Percentiles rank a stretch among this genome's conserved stretches.
phyloP scores from a whole-genome alignment of 768 basidiomycete species.

The Coprinopsis cinerea region DNA sequence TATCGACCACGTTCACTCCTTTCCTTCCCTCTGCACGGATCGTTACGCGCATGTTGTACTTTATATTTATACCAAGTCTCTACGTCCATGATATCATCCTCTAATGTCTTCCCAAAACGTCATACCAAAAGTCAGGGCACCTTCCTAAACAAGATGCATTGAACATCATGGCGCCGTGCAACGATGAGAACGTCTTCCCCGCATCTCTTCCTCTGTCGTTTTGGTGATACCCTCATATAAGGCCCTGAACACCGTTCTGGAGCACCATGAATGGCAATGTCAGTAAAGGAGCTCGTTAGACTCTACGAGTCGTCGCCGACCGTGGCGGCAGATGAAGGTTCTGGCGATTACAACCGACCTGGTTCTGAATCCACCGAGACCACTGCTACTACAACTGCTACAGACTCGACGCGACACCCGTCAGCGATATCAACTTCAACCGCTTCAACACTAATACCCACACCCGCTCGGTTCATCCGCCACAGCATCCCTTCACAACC shows the following conservation, averaged over 20 bases:
- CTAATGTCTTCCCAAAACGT: too few species aligned
- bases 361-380: neutral
- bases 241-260: neutral
- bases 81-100: too few species aligned
- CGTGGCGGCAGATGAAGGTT: neutral
- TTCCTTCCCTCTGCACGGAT: neutral
- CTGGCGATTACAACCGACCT: neutral
- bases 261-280: conserved; percentile 17
- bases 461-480: conserved; percentile 22
- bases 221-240: neutral
- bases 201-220: neutral
- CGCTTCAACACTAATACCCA: conserved; percentile 10
- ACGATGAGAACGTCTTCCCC: neutral
- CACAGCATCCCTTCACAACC: neutral
- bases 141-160: conserved; percentile 2
- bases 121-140: neutral
- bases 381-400: conserved; percentile 1
- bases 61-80: neutral
- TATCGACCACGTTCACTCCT: too few species aligned
- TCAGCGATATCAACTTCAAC: neutral
- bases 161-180: neutral
- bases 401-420: neutral
- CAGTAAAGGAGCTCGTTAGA: conserved; percentile 30
- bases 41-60: too few species aligned
- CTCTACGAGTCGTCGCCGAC: conserved; percentile 22